A percentile compares a stretch with the other conserved stretches of the same genome.
Evolutionary conservation across 768 basidiomycete species (phyloP).

Genomic region (Pleurotus cornucopiae): DNA sequence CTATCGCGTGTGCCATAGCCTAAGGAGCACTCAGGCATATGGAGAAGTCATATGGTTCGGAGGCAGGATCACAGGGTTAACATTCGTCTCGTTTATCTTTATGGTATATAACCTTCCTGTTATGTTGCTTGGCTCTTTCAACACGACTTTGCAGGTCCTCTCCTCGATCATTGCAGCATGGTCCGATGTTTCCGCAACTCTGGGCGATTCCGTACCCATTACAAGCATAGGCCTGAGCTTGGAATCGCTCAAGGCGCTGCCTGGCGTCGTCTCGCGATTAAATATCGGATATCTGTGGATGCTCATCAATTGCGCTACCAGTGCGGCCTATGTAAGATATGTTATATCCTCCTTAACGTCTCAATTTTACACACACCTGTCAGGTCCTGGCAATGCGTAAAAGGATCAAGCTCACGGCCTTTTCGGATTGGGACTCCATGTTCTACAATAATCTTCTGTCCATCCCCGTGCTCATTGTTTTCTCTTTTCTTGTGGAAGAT

Average conservation of each 20-base stretch:
- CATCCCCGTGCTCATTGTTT: conserved; percentile 82
- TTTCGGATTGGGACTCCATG: conserved; percentile 98
- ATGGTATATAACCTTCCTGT: conserved; percentile 57
- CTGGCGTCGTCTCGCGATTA: conserved; percentile 40
- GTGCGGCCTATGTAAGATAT: conserved; percentile 79
- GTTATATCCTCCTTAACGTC: conserved; percentile 7
- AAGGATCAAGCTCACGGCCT: conserved; percentile 90
- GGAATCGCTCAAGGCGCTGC: conserved; percentile 34
- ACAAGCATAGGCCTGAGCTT: conserved; percentile 28
- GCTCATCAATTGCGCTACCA: conserved; percentile 85
- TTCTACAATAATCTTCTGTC: conserved; percentile 97
- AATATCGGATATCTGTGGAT: conserved; percentile 97
- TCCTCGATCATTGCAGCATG: conserved; percentile 98
- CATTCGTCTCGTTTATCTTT: conserved; percentile 83
- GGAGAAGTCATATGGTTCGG: conserved; percentile 98
- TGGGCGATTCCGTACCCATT: conserved; percentile 31
- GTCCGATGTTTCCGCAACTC: conserved; percentile 66
- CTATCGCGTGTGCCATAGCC: neutral
- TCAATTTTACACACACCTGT: neutral
- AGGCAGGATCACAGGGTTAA: conserved; percentile 81
- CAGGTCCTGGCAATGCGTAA: conserved; percentile 96
- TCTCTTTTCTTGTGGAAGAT: conserved; percentile 82
- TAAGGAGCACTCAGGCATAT: conserved; percentile 62
- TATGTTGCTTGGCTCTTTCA: neutral
- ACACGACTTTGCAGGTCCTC: conserved; percentile 51